Evolutionary conservation across 192 early-diverging fungal species (phyloP).

Genomic region (Dissophora globulifera): DNA sequence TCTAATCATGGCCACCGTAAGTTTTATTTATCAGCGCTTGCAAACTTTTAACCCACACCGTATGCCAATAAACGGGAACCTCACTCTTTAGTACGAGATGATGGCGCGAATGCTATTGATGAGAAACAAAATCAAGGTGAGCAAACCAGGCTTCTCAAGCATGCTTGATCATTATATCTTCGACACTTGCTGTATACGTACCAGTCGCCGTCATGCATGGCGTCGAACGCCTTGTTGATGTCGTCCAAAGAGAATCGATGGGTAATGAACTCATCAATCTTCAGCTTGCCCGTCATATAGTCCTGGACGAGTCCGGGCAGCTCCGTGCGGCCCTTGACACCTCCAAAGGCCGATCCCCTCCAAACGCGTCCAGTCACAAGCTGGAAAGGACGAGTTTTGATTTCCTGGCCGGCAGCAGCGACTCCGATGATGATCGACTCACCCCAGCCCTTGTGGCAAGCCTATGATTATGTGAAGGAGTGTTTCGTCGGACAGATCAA

Average conservation of each 20-base stretch:
- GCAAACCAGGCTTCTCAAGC: neutral
- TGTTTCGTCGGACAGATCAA: too few relatives aligned
- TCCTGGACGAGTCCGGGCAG: slow-evolving; percentile 88
- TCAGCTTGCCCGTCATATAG: slow-evolving; percentile 85
- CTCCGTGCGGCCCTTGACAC: slow-evolving; percentile 94
- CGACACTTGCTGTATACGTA: slow-evolving; percentile 26
- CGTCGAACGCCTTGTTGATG: slow-evolving; percentile 94
- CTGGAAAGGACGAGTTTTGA: slow-evolving; percentile 95
- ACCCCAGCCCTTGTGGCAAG: slow-evolving; percentile 94
- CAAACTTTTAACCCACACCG: too few relatives aligned
- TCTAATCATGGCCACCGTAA: too few relatives aligned
- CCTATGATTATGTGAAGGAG: slow-evolving; percentile 20
- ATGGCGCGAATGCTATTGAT: slow-evolving; percentile 45
- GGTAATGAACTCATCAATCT: slow-evolving; percentile 94
- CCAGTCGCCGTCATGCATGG: slow-evolving; percentile 84
- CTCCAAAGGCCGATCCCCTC: slow-evolving; percentile 97
- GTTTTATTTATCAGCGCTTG: too few relatives aligned
- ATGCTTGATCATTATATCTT: too few relatives aligned
- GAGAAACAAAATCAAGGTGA: neutral
- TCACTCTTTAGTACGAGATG: slow-evolving; percentile 20
- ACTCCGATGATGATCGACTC: slow-evolving; percentile 91
- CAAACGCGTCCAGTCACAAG: slow-evolving; percentile 95
- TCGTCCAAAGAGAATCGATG: slow-evolving; percentile 82
- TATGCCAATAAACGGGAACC: too few relatives aligned
- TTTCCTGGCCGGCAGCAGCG: slow-evolving; percentile 92